phyloP scores from a whole-genome alignment of 2,329 filamentous ascomycete genomes.

The Paecilomyces formosus region DNA sequence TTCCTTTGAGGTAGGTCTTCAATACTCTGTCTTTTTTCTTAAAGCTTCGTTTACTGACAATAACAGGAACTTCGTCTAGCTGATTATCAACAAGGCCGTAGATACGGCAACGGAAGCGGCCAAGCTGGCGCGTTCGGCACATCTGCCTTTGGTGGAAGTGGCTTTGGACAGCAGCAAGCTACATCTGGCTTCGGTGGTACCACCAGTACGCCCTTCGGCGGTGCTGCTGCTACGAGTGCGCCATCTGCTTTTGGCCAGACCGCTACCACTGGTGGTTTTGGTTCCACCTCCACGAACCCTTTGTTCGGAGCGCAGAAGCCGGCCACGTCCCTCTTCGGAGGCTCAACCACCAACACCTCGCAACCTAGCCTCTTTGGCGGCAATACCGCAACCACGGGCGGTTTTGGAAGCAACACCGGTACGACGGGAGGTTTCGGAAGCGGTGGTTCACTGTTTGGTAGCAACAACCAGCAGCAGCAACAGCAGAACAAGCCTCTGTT shows the following conservation, averaged over 20 bases:
- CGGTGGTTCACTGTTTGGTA: conserved; percentile 37
- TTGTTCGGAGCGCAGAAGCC: conserved; percentile 40
- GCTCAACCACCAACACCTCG: conserved; percentile 19
- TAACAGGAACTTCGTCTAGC: conserved; percentile 60
- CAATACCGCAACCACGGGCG: conserved; percentile 25
- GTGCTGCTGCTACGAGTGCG: conserved; percentile 25
- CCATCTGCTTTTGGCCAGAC: conserved; percentile 38
- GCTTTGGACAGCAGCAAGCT: conserved; percentile 38
- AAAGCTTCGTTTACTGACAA: neutral
- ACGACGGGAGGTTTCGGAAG: conserved; percentile 22
- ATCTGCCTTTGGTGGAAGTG: conserved; percentile 46
- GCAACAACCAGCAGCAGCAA: conserved; percentile 22
- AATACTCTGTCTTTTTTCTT: neutral
- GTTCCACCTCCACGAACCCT: conserved; percentile 25
- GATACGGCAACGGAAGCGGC: conserved; percentile 73
- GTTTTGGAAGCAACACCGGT: conserved; percentile 20
- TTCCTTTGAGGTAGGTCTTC: conserved; percentile 57
- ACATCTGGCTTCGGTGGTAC: conserved; percentile 36
- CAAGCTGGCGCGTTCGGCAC: conserved; percentile 76
- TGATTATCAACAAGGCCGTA: conserved; percentile 82
- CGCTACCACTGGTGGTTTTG: conserved; percentile 33
- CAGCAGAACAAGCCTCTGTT: conserved; percentile 31
- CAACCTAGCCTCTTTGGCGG: conserved; percentile 34
- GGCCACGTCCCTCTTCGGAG: conserved; percentile 29
- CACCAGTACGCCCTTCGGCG: conserved; percentile 34